phyloP scores from a whole-genome alignment of 768 basidiomycete genomes.

The Tephrocybe sp. region DNA sequence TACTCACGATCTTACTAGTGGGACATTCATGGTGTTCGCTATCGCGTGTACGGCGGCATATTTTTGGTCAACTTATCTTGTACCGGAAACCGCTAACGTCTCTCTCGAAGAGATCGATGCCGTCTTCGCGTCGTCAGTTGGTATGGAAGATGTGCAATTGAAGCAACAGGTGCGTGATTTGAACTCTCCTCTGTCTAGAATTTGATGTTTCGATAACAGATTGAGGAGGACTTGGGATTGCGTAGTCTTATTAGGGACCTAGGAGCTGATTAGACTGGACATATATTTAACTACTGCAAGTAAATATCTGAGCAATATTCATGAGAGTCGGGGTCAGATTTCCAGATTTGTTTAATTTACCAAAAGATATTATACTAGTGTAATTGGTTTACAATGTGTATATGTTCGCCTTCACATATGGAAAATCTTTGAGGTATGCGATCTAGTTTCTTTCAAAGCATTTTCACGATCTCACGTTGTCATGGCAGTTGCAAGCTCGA shows the following conservation, averaged over 20 bases:
- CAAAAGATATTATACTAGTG: no score
- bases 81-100: constrained; percentile 79
- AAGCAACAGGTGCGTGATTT: constrained; percentile 58
- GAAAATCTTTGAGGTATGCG: no score
- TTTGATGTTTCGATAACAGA: constrained; percentile 33
- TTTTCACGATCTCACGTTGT: no score
- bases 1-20: constrained; percentile 32
- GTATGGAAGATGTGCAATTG: constrained; percentile 48
- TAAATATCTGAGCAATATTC: not conserved
- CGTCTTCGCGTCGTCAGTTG: constrained; percentile 62
- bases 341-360: no score
- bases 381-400: no score
- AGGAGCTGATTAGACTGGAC: constrained; percentile 2
- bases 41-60: constrained; percentile 65
- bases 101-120: constrained; percentile 77
- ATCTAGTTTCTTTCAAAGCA: no score
- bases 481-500: no score
- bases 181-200: constrained; percentile 2
- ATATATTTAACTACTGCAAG: not conserved
- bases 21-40: constrained; percentile 70
- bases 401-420: no score
- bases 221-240: constrained; percentile 39
- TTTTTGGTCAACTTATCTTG: constrained; percentile 65
- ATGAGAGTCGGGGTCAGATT: not conserved
- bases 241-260: constrained; percentile 16